Evolutionary conservation across 2,329 filamentous ascomycete species (phyloP).

Genomic region (Whalleya microplaca): DNA sequence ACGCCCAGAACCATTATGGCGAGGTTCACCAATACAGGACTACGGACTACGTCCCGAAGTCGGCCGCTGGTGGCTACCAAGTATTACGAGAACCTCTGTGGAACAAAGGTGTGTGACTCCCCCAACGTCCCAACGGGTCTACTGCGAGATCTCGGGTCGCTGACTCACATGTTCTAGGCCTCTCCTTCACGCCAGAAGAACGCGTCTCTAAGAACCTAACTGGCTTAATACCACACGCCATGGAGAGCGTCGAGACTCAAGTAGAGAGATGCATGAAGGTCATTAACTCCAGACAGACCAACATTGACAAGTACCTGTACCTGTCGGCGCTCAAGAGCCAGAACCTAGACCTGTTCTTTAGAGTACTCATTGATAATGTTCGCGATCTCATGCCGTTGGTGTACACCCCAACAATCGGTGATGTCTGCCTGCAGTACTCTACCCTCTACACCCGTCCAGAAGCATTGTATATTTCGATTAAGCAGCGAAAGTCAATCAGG

Average conservation of each 20-base stretch:
- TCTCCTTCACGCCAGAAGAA: conserved; percentile 67
- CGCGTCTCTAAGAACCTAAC: conserved; percentile 67
- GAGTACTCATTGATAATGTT: conserved; percentile 76
- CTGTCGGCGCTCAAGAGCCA: conserved; percentile 74
- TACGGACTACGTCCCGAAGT: conserved; percentile 58
- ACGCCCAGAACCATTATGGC: conserved; percentile 58
- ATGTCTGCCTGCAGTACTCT: conserved; percentile 95
- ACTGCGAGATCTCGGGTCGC: conserved; percentile 7
- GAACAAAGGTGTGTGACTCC: conserved; percentile 61
- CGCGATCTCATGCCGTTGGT: conserved; percentile 81
- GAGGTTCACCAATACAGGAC: conserved; percentile 57
- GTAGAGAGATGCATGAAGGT: conserved; percentile 72
- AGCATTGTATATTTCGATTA: conserved; percentile 93
- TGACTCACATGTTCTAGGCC: conserved; percentile 47
- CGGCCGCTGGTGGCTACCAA: conserved; percentile 62
- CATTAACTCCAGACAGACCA: conserved; percentile 69
- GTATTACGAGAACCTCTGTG: conserved; percentile 64
- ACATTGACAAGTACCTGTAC: conserved; percentile 84
- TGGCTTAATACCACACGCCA: conserved; percentile 66
- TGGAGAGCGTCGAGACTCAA: conserved; percentile 63
- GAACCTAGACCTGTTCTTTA: conserved; percentile 83
- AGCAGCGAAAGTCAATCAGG: conserved; percentile 87
- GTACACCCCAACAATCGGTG: conserved; percentile 89
- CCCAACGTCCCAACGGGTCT: conserved; percentile 11
- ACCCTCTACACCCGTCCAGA: conserved; percentile 94